Evolutionary conservation across 805 yeast species (phyloP), one percentile per base, ranked within the genome.

Genomic region (Saccharomycodes ludwigii): DNA sequence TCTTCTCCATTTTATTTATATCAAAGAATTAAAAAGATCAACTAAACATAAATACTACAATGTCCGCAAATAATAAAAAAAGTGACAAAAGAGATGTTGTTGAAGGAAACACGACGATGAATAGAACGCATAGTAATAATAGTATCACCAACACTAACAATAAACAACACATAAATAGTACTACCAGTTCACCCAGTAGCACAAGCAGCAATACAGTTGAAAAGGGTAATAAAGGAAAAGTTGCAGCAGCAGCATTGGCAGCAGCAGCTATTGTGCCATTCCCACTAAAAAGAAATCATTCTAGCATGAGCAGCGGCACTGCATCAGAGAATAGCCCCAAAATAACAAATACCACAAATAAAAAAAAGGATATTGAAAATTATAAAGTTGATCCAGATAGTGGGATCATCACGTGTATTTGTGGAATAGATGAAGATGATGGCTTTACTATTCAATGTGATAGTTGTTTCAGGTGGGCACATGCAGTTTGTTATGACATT

Each of bases 391-490:
- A 73, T 41, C 80, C 83, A 4, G 94, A 86, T 50, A 66, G 88
- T 2, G 95, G 95, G 1, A 56, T 73, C 1, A 86, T 88, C 33
- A 83, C 94, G 2, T 88, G 97, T 57, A 72, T 86, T 6, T 88
- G 97, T 63, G 84, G 75, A 1, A 75, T 65, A 43, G 81, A 74
- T 36, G 93, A 83, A 14, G 95, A 84, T 56, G 91, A 88, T 44
- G 96, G 96, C 0, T 78, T 83, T 47, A 86, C 94, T 16, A 81
- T 91, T 39, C 97, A 91, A 57, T 91, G 98, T 59, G 95, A 85
- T 51, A 66, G 72, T 21, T 86, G 97, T 54, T 76, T 71, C 53
- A 71, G 94, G 39, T 86, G 96, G 96, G 95, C 86, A 51, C 97
- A 86, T 58, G 85, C 91, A 18, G 64, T 71, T n/a, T 86, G 97